Percentiles rank a stretch among this genome's conserved stretches.
Conservation (phyloP, 805 yeast genomes). For the Candida morakotiae region DNA sequence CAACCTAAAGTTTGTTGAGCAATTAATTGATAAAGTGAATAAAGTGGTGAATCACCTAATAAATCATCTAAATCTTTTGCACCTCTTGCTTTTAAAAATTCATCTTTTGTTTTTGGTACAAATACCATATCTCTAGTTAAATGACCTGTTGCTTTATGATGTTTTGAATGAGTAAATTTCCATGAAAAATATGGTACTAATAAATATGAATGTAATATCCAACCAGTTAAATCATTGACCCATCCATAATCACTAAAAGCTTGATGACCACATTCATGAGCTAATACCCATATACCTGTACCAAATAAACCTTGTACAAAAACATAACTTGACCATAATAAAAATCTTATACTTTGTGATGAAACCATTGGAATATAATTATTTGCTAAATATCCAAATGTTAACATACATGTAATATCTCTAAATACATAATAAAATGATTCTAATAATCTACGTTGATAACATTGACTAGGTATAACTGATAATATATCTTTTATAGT, state of each 20-base stretch:
- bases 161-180: slow-evolving; percentile 81
- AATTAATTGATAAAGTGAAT: slow-evolving; percentile 51
- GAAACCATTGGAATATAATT: slow-evolving; percentile 51
- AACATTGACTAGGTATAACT: slow-evolving; percentile 73
- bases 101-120: slow-evolving; percentile 66
- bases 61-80: slow-evolving; percentile 47
- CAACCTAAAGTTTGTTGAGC: slow-evolving; percentile 78
- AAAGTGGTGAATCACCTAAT: slow-evolving; percentile 71
- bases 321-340: slow-evolving; percentile 57
- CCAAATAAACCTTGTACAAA: slow-evolving; percentile 59
- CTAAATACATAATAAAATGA: slow-evolving; percentile 66
- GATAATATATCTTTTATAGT: slow-evolving; percentile 70
- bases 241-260: slow-evolving; percentile 72
- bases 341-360: slow-evolving; percentile 40
- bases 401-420: slow-evolving; percentile 49
- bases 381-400: slow-evolving; percentile 48
- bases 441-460: slow-evolving; percentile 52
- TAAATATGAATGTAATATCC: slow-evolving; percentile 75
- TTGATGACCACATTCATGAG: slow-evolving; percentile 90
- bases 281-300: slow-evolving; percentile 81
- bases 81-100: slow-evolving; percentile 39
- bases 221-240: slow-evolving; percentile 77
- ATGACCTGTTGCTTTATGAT: slow-evolving; percentile 88
- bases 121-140: slow-evolving; percentile 80
- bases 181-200: slow-evolving; percentile 86